Base-by-base conservation (phyloP, 1,139 yeast species). In the Ogataea hybrid region DNA sequence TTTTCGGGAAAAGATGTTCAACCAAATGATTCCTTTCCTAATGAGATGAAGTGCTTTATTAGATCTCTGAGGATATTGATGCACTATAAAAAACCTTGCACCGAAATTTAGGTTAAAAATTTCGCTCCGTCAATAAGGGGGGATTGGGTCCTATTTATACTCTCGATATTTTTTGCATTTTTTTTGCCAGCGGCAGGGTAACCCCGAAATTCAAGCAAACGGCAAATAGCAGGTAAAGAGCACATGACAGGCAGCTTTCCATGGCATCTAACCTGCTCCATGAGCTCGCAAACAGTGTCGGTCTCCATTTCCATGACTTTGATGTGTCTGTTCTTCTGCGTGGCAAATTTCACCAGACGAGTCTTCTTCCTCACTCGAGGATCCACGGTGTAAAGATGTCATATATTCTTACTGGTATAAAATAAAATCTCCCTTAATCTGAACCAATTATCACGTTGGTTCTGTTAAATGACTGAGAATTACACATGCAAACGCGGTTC, bases 1-100 rank as follows among this genome's bases (percentile, higher is more conserved):
- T 29, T 21, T 42, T 35, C 32, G 17, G 42, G 48, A 46, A 46
- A 54, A 54, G 58, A 54, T 47, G 53, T 27, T 54, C 59, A 55
- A 55, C 39, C 50, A 36, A 55, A 55, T 55, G 59, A 49, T 43
- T 55, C 59, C 57, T 52, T 52, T 45, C 53, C 28, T 35, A 20
- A 20, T 20, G 36, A 36, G 28, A 31, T 25, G 37, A 36, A 32
- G 43, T 30, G 34, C 38, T 32, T 34, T 23, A 29, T 32, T 29
- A 31, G 28, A 35, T 36, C 38, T 31, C 10, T 18, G 17, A 30
- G 21, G n/a, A 31, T 17, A 18, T 14, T 34, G 35, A 12, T 15
- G 31, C 41, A 33, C 37, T 33, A 32, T 32, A 23, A 28, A 30
- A 42, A 37, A 28, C 39, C 42, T 37, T 30, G 36, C 39, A 37